Conservation (phyloP, 2,329 filamentous ascomycete species). For the Mariannaea elegans region DNA sequence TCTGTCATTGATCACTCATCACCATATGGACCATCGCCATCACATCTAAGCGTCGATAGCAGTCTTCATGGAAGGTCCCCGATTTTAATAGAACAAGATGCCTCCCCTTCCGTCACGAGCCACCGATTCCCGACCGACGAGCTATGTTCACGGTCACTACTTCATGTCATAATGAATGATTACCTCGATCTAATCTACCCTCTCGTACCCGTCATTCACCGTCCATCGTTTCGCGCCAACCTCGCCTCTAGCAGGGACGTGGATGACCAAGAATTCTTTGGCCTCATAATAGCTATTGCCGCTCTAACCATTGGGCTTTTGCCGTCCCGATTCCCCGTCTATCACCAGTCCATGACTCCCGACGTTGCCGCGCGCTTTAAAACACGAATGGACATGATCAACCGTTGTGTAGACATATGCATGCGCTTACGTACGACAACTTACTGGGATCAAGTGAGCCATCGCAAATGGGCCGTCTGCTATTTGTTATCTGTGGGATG, state of each 20-base stretch:
- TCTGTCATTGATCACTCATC: slow-evolving; percentile 8
- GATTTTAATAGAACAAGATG: neutral
- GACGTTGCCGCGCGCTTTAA: slow-evolving; percentile 33
- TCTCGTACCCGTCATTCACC: slow-evolving; percentile 37
- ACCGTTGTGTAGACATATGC: slow-evolving; percentile 37
- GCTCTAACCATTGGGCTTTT: slow-evolving; percentile 38
- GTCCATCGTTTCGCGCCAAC: slow-evolving; percentile 35
- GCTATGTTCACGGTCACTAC: slow-evolving; percentile 34
- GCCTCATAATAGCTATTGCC: slow-evolving; percentile 36
- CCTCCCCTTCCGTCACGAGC: slow-evolving; percentile 1
- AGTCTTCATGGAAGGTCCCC: slow-evolving; percentile 4
- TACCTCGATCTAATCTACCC: slow-evolving; percentile 41
- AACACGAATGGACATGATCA: slow-evolving; percentile 38
- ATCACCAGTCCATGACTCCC: slow-evolving; percentile 34
- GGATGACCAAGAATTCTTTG: slow-evolving; percentile 36
- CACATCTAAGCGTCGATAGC: slow-evolving; percentile 4
- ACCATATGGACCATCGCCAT: slow-evolving; percentile 4
- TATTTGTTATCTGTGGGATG: slow-evolving; percentile 45
- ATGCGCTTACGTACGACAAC: slow-evolving; percentile 29
- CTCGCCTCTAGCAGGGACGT: slow-evolving; percentile 33
- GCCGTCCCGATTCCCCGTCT: slow-evolving; percentile 38
- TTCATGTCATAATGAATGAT: slow-evolving; percentile 35
- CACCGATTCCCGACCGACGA: slow-evolving; percentile 35
- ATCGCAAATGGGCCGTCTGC: slow-evolving; percentile 46
- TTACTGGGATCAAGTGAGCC: slow-evolving; percentile 43